Percentiles rank a stretch among this genome's conserved stretches.
Conservation (phyloP, 208 protist species). For the Spongospora subterranea region DNA sequence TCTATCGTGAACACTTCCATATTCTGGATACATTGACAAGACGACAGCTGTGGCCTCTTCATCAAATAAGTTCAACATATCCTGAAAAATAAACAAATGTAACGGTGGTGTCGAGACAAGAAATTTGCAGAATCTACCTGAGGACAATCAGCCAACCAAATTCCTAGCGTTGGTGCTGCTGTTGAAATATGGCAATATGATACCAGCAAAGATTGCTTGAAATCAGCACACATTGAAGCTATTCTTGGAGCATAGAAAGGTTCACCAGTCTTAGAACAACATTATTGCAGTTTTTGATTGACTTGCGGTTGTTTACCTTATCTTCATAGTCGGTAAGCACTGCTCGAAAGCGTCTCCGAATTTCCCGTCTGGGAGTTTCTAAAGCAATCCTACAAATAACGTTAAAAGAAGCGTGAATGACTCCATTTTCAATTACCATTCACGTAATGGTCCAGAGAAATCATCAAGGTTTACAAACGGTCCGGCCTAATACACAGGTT, state of each 20-base stretch:
- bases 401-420: neutral
- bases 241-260: constrained; percentile 42
- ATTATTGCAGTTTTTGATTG: neutral
- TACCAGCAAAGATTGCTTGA: constrained; percentile 86
- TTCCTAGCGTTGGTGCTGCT: constrained; percentile 84
- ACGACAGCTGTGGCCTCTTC: constrained; percentile 86
- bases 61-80: constrained; percentile 96
- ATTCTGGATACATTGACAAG: constrained; percentile 87
- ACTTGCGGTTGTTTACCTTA: constrained; percentile 46
- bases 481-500: neutral
- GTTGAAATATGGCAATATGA: constrained; percentile 89
- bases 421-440: constrained; percentile 51
- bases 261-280: neutral
- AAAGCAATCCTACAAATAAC: constrained; percentile 60
- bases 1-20: constrained; percentile 84
- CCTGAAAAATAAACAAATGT: constrained; percentile 32
- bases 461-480: constrained; percentile 61
- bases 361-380: constrained; percentile 64
- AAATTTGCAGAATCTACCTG: constrained; percentile 58
- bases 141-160: constrained; percentile 95
- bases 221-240: constrained; percentile 63
- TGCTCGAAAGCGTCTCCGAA: constrained; percentile 65
- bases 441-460: constrained; percentile 62
- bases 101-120: neutral
- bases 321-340: constrained; percentile 70